Evolutionary conservation across 2,329 filamentous ascomycete species (phyloP), one percentile per base, ranked within the genome.

Genomic region (Aspergillus luchuensis): DNA sequence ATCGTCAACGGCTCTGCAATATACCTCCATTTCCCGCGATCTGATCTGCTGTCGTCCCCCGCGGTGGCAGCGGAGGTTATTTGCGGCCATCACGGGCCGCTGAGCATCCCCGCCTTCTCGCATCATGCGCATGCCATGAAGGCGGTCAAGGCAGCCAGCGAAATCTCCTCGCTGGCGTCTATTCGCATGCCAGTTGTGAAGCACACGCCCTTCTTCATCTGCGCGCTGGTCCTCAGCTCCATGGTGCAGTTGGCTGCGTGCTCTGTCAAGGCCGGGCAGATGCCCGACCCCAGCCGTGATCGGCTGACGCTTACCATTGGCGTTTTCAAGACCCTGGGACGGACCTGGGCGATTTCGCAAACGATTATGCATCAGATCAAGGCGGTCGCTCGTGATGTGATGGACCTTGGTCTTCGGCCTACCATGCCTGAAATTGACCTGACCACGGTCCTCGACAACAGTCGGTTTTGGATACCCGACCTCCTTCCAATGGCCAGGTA

Each of bases 201-300:
- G 33, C 91, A 96, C 76, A 92, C 87, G 0, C 91, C 92, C 60
- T 93, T 94, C 76, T 92, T 95, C 78, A 91, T 89, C 36, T 95
- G 91, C 71, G 88, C 90, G 41, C 81, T 95, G 53, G 91, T 91
- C 1, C 80, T 94, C 56, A 90, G 89, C 17, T 91, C 91, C 6
- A 90, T 93, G 67, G 89, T 94, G 4, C 91, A 95, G 69, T 82
- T 96, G 23, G 91, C 89, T 58, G 91, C 90, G 64, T 96, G 91
- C 86, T 87, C 85, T 5, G 80, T 81, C 68, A 80, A 78, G 52
- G 71, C 88, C 81, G 56, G 74, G 13, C 80, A 88, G 19, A 85
- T 85, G 71, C 85, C 84, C 57, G 81, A 88, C 50, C 79, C 81
- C 1, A 82, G 77, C 63, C 67, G 80, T 83, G 90, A 92, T 76